Percentiles rank a stretch among this genome's conserved stretches.
phyloP scores from a whole-genome alignment of 371 early-diverging fungal genomes.

The Lichtheimia corymbifera region DNA sequence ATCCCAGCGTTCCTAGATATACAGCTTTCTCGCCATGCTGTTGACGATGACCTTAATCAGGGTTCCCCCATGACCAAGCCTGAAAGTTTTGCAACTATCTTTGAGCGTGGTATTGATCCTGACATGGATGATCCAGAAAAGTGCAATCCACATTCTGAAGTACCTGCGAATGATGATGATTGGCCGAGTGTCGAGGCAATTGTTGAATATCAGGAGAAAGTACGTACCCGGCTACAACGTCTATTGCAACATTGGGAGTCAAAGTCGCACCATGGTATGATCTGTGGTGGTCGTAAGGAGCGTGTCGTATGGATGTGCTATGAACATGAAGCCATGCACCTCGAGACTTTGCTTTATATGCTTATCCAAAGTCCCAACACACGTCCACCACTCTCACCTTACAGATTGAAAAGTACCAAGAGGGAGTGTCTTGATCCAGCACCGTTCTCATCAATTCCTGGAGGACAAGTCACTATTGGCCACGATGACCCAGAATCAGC shows the following conservation, averaged over 20 bases:
- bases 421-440: slow-evolving; percentile 7
- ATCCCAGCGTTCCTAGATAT: slow-evolving; percentile 87
- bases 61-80: slow-evolving; percentile 55
- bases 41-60: slow-evolving; percentile 36
- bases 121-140: slow-evolving; percentile 78
- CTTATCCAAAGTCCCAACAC: slow-evolving; percentile 65
- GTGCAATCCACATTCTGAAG: slow-evolving; percentile 80
- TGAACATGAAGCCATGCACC: slow-evolving; percentile 93
- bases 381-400: slow-evolving; percentile 29
- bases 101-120: slow-evolving; percentile 94
- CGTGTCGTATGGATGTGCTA: slow-evolving; percentile 82
- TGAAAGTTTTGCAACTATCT: slow-evolving; percentile 66
- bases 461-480: slow-evolving; percentile 50
- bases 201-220: slow-evolving; percentile 62
- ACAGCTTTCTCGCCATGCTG: slow-evolving; percentile 65
- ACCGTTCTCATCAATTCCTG: slow-evolving; percentile 14
- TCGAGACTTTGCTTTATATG: slow-evolving; percentile 90
- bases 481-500: slow-evolving; percentile 45
- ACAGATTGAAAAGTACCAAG: not conserved
- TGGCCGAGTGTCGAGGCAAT: slow-evolving; percentile 80
- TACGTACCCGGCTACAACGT: slow-evolving; percentile 56
- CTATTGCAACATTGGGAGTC: slow-evolving; percentile 47
- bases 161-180: slow-evolving; percentile 55
- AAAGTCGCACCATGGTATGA: not conserved
- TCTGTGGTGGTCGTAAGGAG: not conserved